Evolutionary conservation across 345 rosid species (phyloP).

Genomic region (Eucalyptus erythrocorys): DNA sequence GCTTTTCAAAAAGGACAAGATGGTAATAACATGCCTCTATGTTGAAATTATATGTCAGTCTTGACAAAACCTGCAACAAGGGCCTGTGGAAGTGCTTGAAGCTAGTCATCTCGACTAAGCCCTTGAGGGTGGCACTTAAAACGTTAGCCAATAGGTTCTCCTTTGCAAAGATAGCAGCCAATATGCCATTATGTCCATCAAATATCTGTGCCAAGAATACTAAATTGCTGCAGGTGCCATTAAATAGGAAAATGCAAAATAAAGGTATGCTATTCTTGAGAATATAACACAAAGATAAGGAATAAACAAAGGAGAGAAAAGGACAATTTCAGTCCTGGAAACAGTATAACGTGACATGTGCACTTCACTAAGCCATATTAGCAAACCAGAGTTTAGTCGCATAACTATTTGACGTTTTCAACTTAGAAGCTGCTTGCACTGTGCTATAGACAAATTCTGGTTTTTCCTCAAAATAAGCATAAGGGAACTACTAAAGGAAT

Average conservation of each 20-base stretch:
- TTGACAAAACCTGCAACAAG: constrained; percentile 93
- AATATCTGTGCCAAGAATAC: constrained; percentile 45
- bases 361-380: not conserved
- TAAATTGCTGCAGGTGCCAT: not conserved
- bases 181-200: constrained; percentile 92
- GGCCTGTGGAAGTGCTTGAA: constrained; percentile 87
- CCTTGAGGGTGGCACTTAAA: constrained; percentile 81
- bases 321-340: not conserved
- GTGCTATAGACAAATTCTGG: not conserved
- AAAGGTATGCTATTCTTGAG: not conserved
- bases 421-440: not conserved
- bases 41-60: constrained; percentile 96
- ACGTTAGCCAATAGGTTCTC: constrained; percentile 70
- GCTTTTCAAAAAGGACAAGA: not conserved
- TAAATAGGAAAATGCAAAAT: not conserved
- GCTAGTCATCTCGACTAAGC: constrained; percentile 79
- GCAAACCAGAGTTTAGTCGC: not conserved
- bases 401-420: not conserved
- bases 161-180: constrained; percentile 88
- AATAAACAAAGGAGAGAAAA: not conserved
- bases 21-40: constrained; percentile 34
- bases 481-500: not conserved
- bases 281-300: not conserved
- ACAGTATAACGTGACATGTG: not conserved
- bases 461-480: not conserved